These are phyloP conservation scores for Arthromyces matolae DNA, from an alignment of 768 basidiomycete species.

Conservation along the genomic window DNA sequence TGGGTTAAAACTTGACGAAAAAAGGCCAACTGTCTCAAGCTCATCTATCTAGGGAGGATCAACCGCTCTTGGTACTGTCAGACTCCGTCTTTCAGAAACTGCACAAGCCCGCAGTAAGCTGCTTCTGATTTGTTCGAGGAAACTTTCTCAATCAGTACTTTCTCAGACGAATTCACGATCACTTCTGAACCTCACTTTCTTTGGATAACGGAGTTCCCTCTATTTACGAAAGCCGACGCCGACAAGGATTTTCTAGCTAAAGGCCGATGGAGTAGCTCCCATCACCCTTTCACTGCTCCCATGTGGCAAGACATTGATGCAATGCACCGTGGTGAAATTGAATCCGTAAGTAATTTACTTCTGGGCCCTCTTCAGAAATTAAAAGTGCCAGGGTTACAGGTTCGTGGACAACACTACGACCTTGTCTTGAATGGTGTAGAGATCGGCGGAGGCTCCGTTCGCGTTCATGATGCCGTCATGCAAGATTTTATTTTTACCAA, in stretches of 20 bases:
- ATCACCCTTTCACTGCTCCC: conserved; percentile 96
- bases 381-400: conserved; percentile 37
- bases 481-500: conserved; percentile 79
- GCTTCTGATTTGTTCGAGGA: conserved; percentile 4
- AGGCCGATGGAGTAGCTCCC: conserved; percentile 88
- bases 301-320: conserved; percentile 85
- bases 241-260: conserved; percentile 85
- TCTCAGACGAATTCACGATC: conserved; percentile 53
- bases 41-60: conserved; percentile 66
- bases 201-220: conserved; percentile 95
- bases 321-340: conserved; percentile 67
- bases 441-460: conserved; percentile 91
- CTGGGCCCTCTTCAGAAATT: not conserved
- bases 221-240: conserved; percentile 80
- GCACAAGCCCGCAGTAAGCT: conserved; percentile 61
- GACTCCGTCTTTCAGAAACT: conserved; percentile 61
- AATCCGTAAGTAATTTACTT: conserved; percentile 37
- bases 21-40: conserved; percentile 23
- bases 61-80: conserved; percentile 71
- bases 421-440: conserved; percentile 91
- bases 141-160: conserved; percentile 11
- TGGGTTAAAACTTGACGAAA: not conserved
- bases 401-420: conserved; percentile 95
- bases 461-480: conserved; percentile 84
- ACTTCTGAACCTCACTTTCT: conserved; percentile 72